These are phyloP conservation scores for Solanum pimpinellifolium DNA, from an alignment of 257 asterid genomes.

Conservation along the genomic window DNA sequence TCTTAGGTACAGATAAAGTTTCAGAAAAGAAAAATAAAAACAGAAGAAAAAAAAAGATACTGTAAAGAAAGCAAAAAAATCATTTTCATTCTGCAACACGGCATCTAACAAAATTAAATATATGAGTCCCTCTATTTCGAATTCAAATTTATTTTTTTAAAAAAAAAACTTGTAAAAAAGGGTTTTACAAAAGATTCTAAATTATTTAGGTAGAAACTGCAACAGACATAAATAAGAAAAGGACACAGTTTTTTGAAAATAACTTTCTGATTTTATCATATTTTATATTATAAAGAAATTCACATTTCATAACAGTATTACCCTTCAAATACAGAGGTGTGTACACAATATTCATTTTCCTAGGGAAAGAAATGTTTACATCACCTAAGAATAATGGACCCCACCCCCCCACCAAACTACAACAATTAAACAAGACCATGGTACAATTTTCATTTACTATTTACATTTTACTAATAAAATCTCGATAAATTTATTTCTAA, in stretches of 20 bases:
- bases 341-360: neutral
- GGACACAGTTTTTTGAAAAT: conserved; percentile 6
- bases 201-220: neutral
- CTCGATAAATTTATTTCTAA: accelerated
- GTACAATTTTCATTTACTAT: neutral
- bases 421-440: neutral
- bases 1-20: neutral
- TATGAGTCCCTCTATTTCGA: neutral
- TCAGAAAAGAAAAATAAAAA: neutral
- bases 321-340: neutral
- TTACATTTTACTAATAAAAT: too few species aligned
- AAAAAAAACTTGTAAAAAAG: neutral
- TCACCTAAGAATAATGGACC: neutral
- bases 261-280: conserved; percentile 1
- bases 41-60: neutral
- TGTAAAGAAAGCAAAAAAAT: conserved; percentile 21
- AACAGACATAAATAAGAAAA: conserved; percentile 11
- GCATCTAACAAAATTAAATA: conserved; percentile 2
- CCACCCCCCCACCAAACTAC: neutral
- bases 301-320: conserved; percentile 17
- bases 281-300: conserved; percentile 13
- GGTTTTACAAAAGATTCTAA: neutral
- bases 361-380: neutral
- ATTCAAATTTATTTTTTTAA: conserved; percentile 17
- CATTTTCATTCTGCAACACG: conserved; percentile 29